Evolutionary conservation across 805 yeast species (phyloP), one percentile per base, ranked within the genome.

Genomic region (Lachancea sp.): DNA sequence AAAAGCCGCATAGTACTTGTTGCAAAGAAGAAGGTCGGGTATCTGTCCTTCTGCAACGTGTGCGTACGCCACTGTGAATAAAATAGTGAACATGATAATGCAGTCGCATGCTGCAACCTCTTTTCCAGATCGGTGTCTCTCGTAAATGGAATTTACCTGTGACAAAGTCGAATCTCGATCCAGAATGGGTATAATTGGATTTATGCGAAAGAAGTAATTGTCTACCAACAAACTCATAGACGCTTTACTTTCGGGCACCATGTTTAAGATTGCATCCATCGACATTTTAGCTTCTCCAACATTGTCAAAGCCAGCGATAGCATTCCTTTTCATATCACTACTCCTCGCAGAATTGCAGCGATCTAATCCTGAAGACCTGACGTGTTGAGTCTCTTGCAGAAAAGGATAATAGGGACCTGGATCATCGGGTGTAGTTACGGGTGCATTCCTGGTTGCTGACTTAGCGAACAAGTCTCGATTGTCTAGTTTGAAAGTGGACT

Each of bases 181-280:
- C 9, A 60, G 18, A 7, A 60, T 38, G 2, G 65, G 65, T n/a
- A 60, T 47, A 5, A 60, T 56, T 7, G 65, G 60, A 40, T 60
- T 56, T 2, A 60, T 46, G 4, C 50, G 38, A 9, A 52, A 53
- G 30, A 59, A 56, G 48, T 51, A 60, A 3, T 44, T 45, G 16
- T 55, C 58, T 9, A 52, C 33, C 10, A 44, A 42, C 37, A 55
- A 51, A 31, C 44, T 41, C 33, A 38, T 37, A 3, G 58, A 51
- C 9, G 49, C 38, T 8, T 47, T 46, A 13, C 32, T 43, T 7
- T 53, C 40, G 2, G 62, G 62, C 5, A 58, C 36, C 32, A 55
- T 36, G 6, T 48, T 33, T 37, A 52, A 19, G 6, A 51, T 51
- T 4, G 55, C 60, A 11, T 50, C 50, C 12, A 50, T 35, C 7